A percentile compares a stretch with the other conserved stretches of the same genome.
Evolutionary conservation across 192 early-diverging fungal genomes (phyloP).

Genomic region (Diversispora eburnea): DNA sequence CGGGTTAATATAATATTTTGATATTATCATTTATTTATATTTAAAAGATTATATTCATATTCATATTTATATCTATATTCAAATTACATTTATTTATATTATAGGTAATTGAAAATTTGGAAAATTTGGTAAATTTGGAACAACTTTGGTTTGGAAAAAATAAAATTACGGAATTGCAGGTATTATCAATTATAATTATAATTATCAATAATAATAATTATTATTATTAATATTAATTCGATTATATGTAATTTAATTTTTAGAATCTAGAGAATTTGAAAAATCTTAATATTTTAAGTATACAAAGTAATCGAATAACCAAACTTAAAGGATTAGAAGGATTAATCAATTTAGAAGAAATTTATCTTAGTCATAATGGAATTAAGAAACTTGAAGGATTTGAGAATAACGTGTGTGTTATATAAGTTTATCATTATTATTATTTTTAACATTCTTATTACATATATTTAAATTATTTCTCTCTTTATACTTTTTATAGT

Average conservation of each 20-base stretch:
- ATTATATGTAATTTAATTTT: background rate
- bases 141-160: constrained; percentile 98
- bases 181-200: constrained; percentile 25
- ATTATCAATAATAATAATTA: background rate
- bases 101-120: constrained; percentile 78
- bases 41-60: background rate
- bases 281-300: constrained; percentile 66
- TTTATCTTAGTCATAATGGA: constrained; percentile 92
- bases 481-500: background rate
- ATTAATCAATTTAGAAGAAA: constrained; percentile 72
- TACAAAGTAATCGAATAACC: constrained; percentile 85
- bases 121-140: constrained; percentile 72
- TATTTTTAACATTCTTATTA: background rate
- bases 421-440: background rate
- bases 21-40: too few relatives aligned
- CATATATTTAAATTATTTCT: background rate
- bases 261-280: constrained; percentile 61
- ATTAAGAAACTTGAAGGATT: constrained; percentile 73
- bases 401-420: constrained; percentile 62
- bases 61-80: background rate
- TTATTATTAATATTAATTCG: background rate
- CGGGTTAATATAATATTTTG: constrained; percentile 27
- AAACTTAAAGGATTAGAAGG: constrained; percentile 72
- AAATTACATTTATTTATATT: background rate
- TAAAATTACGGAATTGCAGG: constrained; percentile 84